Conservation (phyloP, 1,284 basidiomycete genomes). For the Peniophora sp. region DNA sequence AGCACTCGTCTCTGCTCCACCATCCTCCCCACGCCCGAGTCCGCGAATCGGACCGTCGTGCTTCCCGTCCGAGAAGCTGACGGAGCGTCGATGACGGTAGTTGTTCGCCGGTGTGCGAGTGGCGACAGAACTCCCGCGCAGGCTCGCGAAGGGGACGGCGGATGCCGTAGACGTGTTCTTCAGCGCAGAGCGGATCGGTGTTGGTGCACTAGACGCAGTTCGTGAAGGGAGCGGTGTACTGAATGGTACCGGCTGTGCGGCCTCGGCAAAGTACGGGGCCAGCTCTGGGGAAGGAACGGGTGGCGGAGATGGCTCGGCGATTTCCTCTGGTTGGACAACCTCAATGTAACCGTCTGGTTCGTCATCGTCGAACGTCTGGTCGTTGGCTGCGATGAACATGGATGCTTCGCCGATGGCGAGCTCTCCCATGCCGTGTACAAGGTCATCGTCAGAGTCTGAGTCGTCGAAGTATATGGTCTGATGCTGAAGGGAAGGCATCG, state of each 20-base stretch:
- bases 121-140: slow-evolving; percentile 43
- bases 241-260: slow-evolving; percentile 3
- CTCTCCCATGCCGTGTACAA: slow-evolving; percentile 8
- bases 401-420: slow-evolving; percentile 12
- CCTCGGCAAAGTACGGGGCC: too few relatives aligned
- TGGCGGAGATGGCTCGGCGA: background rate
- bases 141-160: slow-evolving; percentile 33
- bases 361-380: slow-evolving; percentile 13
- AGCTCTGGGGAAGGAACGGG: slow-evolving; percentile 4
- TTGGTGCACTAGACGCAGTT: slow-evolving; percentile 17
- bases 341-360: slow-evolving; percentile 9
- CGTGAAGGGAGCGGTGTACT: slow-evolving; percentile 13
- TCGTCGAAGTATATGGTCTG: slow-evolving; percentile 36
- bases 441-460: slow-evolving; percentile 32
- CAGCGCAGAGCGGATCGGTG: slow-evolving; percentile 46
- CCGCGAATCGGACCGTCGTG: slow-evolving; percentile 77
- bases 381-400: slow-evolving; percentile 10
- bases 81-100: slow-evolving; percentile 61
- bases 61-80: slow-evolving; percentile 92
- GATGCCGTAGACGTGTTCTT: slow-evolving; percentile 38
- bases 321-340: background rate
- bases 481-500: slow-evolving; percentile 30
- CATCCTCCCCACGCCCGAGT: slow-evolving; percentile 31
- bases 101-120: slow-evolving; percentile 34
- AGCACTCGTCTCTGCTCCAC: slow-evolving; percentile 15